Conservation (phyloP, 192 early-diverging fungal genomes). For the Mortierella alpina region DNA sequence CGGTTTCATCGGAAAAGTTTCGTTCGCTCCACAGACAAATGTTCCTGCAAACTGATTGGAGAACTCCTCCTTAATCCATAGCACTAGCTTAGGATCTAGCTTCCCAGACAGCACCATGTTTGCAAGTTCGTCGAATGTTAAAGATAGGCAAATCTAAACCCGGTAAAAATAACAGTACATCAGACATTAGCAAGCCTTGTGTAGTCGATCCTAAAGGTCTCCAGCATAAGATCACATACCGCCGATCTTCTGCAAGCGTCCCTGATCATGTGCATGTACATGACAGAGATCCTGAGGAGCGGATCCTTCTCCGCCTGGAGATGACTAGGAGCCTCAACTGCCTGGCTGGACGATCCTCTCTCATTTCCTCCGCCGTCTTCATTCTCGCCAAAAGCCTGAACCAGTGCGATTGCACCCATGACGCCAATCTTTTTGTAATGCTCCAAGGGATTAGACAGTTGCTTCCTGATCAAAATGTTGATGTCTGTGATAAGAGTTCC, state of each 20-base stretch:
- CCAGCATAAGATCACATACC: constrained; percentile 27
- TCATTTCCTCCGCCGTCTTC: constrained; percentile 8
- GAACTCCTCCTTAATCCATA: constrained; percentile 77
- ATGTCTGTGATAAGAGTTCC: constrained; percentile 75
- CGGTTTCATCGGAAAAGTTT: constrained; percentile 21
- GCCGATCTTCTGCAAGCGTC: constrained; percentile 53
- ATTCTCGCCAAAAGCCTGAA: constrained; percentile 67
- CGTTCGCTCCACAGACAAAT: constrained; percentile 62
- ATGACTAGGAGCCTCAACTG: constrained; percentile 16
- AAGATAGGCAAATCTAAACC: constrained; percentile 71
- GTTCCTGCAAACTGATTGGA: constrained; percentile 68
- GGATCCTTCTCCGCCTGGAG: constrained; percentile 40
- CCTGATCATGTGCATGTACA: constrained; percentile 67
- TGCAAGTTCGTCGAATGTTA: constrained; percentile 80
- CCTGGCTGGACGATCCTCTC: constrained; percentile 51
- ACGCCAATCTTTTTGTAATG: constrained; percentile 79
- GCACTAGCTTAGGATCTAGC: constrained; percentile 65
- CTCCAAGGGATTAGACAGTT: constrained; percentile 74
- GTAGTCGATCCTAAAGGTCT: not conserved
- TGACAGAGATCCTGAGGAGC: constrained; percentile 63
- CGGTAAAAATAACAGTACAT: constrained; percentile 17
- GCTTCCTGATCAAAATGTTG: constrained; percentile 79
- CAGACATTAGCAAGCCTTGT: constrained; percentile 33
- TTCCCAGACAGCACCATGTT: constrained; percentile 64
- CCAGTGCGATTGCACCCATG: constrained; percentile 73